These are phyloP conservation scores for Botryotinia calthae DNA, from an alignment of 2,329 filamentous ascomycete species.

Conservation along the genomic window DNA sequence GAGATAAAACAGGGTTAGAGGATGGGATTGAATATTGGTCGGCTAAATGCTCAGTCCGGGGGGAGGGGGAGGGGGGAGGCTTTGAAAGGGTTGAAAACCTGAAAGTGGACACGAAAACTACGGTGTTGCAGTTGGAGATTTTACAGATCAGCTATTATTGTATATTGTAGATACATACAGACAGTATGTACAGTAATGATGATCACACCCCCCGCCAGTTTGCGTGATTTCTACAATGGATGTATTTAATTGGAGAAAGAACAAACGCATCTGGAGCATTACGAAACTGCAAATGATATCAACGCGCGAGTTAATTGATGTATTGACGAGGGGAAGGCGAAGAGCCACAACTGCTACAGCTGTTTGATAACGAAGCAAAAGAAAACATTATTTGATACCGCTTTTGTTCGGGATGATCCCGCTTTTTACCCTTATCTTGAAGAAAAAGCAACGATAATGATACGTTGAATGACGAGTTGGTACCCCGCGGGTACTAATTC, in stretches of 20 bases:
- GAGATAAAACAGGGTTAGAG: neutral
- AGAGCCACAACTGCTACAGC: neutral
- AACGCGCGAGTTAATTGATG: neutral
- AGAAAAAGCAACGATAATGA: slow-evolving; percentile 7
- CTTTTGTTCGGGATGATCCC: neutral
- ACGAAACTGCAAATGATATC: neutral
- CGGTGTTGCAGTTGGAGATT: neutral
- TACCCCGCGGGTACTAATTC: neutral
- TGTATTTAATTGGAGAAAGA: neutral
- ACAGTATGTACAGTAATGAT: neutral
- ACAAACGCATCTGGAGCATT: neutral
- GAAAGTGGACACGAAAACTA: neutral
- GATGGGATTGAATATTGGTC: neutral
- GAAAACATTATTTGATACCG: neutral
- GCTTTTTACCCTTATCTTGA: neutral
- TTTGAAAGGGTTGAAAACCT: neutral
- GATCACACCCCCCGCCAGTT: neutral
- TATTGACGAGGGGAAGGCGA: neutral
- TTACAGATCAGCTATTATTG: too few relatives aligned
- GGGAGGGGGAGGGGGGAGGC: neutral
- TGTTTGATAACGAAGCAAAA: neutral
- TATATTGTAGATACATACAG: neutral
- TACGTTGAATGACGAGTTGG: neutral
- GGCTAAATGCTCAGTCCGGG: neutral
- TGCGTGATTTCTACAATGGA: neutral